phyloP scores from a whole-genome alignment of 2,329 filamentous ascomycete species.

The Coleophoma eucalyptorum region DNA sequence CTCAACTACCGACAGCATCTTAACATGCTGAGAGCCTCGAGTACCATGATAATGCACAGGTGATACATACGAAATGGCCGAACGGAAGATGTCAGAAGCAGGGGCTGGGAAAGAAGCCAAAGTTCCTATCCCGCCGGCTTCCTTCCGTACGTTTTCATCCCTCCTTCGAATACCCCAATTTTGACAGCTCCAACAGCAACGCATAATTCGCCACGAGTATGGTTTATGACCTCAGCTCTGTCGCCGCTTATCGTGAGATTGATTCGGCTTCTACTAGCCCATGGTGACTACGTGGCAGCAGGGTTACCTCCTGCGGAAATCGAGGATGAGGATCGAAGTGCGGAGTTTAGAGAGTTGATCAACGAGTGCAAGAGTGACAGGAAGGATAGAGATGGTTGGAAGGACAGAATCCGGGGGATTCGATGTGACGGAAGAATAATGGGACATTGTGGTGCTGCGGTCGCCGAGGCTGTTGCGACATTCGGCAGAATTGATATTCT shows the following conservation, averaged over 20 bases:
- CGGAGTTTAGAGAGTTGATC: constrained; percentile 77
- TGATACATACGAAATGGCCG: constrained; percentile 31
- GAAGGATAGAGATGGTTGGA: constrained; percentile 73
- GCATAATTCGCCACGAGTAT: constrained; percentile 76
- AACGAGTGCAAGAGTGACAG: constrained; percentile 60
- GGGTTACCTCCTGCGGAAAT: constrained; percentile 78
- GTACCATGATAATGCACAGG: too few species aligned
- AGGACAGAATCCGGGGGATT: constrained; percentile 67
- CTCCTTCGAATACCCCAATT: background rate
- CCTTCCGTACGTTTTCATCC: constrained; percentile 20
- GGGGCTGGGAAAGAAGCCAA: constrained; percentile 27
- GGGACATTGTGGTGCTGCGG: constrained; percentile 52
- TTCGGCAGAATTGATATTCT: constrained; percentile 90
- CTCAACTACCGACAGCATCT: too few species aligned
- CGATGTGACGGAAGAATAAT: constrained; percentile 54
- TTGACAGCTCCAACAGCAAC: constrained; percentile 35
- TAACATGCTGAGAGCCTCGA: too few species aligned
- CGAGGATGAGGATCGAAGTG: constrained; percentile 70
- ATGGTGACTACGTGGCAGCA: constrained; percentile 87
- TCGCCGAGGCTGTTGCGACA: constrained; percentile 79
- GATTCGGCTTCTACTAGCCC: constrained; percentile 75
- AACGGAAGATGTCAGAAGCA: constrained; percentile 41
- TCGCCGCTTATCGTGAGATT: constrained; percentile 82
- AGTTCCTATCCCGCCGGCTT: constrained; percentile 18
- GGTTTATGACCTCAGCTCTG: constrained; percentile 85